phyloP scores from a whole-genome alignment of 2,329 filamentous ascomycete genomes.

The Fusarium metavorans region DNA sequence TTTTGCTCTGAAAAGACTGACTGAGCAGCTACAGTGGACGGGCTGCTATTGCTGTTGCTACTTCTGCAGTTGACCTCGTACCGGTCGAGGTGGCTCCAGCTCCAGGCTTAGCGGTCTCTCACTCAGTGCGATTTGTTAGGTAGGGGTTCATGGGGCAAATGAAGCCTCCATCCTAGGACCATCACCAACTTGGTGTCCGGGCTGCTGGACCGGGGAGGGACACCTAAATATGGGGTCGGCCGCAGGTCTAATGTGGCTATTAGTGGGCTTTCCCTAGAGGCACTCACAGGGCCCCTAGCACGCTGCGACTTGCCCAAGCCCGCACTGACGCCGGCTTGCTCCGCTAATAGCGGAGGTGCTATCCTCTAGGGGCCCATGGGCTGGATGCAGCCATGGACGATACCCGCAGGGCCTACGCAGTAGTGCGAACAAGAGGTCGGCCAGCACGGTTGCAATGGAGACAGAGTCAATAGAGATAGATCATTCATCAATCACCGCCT shows the following conservation, averaged over 20 bases:
- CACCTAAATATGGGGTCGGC: conserved; percentile 45
- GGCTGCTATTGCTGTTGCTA: neutral
- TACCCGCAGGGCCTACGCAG: conserved; percentile 8
- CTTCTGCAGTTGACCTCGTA: neutral
- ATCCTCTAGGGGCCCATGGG: conserved; percentile 26
- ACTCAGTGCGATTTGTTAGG: conserved; percentile 1
- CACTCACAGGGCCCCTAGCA: conserved; percentile 32
- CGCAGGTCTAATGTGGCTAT: conserved; percentile 35
- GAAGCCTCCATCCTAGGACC: conserved; percentile 17
- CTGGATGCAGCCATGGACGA: conserved; percentile 23
- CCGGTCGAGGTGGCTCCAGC: neutral
- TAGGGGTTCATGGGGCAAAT: conserved; percentile 24
- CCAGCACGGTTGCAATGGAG: conserved; percentile 22
- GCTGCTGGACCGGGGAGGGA: conserved; percentile 36
- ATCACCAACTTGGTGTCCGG: conserved; percentile 25
- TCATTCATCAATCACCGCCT: neutral
- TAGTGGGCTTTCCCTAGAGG: conserved; percentile 28
- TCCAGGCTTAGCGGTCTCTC: neutral
- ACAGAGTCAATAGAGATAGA: neutral
- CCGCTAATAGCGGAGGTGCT: conserved; percentile 41
- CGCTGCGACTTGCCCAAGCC: conserved; percentile 28
- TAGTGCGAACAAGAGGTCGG: conserved; percentile 17
- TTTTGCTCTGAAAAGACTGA: conserved; percentile 16
- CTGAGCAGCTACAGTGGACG: conserved; percentile 22
- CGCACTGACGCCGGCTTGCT: conserved; percentile 41